A percentile compares a stretch with the other conserved stretches of the same genome.
Evolutionary conservation across 208 protist genomes (phyloP).

Genomic region (Leishmania arabica): DNA sequence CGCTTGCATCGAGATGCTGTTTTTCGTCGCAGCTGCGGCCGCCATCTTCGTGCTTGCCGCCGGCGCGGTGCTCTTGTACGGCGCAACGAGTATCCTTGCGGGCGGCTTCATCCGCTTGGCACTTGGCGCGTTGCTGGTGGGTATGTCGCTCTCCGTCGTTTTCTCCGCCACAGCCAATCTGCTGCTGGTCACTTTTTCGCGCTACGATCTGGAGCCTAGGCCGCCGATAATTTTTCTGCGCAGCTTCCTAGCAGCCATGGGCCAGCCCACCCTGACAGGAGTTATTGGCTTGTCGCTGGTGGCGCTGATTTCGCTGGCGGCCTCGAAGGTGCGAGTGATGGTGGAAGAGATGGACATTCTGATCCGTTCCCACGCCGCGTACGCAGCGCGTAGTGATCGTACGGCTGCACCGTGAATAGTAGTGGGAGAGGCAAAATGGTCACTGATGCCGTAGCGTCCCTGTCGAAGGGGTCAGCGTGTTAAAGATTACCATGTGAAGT

Average conservation of each 20-base stretch:
- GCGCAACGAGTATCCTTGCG: constrained; percentile 40
- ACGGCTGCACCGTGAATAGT: neutral
- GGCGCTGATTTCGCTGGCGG: constrained; percentile 41
- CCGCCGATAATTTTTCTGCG: constrained; percentile 37
- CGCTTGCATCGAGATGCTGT: neutral
- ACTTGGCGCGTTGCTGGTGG: constrained; percentile 44
- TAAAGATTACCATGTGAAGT: neutral
- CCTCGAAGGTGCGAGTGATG: constrained; percentile 40
- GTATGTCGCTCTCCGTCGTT: constrained; percentile 41
- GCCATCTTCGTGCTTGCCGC: constrained; percentile 27
- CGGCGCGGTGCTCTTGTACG: constrained; percentile 33
- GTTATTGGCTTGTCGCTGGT: constrained; percentile 54
- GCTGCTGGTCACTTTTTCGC: constrained; percentile 15
- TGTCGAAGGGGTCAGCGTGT: neutral
- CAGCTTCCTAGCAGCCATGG: constrained; percentile 49
- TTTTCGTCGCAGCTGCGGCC: constrained; percentile 20
- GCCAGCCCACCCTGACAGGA: constrained; percentile 70
- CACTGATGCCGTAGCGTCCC: neutral
- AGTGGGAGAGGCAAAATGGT: neutral
- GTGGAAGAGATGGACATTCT: constrained; percentile 77
- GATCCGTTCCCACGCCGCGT: constrained; percentile 54
- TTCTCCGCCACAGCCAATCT: constrained; percentile 46
- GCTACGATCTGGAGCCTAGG: constrained; percentile 12
- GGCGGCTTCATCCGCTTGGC: constrained; percentile 51
- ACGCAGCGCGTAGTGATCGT: constrained; percentile 21